Evolutionary conservation across 73 alveolate genomes (phyloP).

Genomic region (Paramecium caudatum): DNA sequence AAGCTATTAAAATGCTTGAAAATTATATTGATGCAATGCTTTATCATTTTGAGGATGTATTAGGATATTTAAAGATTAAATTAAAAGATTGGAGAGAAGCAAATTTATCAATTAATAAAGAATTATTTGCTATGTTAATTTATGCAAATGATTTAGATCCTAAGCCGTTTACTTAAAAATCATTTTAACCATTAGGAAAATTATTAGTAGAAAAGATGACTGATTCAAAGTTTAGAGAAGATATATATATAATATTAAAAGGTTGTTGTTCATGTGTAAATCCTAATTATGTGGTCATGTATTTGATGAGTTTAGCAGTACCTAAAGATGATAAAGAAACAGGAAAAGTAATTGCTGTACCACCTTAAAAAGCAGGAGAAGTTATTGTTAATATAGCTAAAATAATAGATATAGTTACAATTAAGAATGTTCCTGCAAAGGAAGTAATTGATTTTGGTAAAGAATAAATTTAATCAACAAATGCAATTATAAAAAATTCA

Average conservation of each 20-base stretch:
- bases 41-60: conserved; percentile 67
- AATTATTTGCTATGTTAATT: conserved; percentile 52
- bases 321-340: conserved; percentile 30
- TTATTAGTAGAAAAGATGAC: conserved; percentile 61
- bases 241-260: conserved; percentile 51
- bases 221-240: conserved; percentile 67
- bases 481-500: conserved; percentile 48
- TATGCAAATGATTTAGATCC: conserved; percentile 70
- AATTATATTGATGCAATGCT: conserved; percentile 47
- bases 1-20: conserved; percentile 65
- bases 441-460: conserved; percentile 70
- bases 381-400: conserved; percentile 15
- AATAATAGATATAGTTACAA: conserved; percentile 64
- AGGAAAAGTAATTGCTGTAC: conserved; percentile 43
- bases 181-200: conserved; percentile 58
- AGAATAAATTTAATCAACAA: conserved; percentile 59
- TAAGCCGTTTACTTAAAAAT: conserved; percentile 66
- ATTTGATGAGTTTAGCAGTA: conserved; percentile 21
- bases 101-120: conserved; percentile 66
- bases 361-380: conserved; percentile 69
- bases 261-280: conserved; percentile 68
- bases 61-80: conserved; percentile 25
- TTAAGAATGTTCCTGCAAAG: conserved; percentile 31
- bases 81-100: conserved; percentile 67
- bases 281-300: conserved; percentile 62